Evolutionary conservation across 495 filamentous ascomycete genomes (phyloP).

Genomic region (Penicillium goetzii): DNA sequence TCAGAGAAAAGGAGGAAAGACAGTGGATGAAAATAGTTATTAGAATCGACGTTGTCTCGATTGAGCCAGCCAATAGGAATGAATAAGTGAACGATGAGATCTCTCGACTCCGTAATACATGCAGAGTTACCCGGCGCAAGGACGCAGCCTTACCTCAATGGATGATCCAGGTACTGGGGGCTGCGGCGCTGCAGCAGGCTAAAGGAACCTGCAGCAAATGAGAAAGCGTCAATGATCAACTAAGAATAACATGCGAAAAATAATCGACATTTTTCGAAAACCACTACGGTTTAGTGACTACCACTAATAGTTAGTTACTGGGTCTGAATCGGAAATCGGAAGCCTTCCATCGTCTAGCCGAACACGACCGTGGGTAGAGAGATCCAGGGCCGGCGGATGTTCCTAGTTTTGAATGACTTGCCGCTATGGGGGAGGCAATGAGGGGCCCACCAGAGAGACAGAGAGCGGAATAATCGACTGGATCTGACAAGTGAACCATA

Average conservation of each 20-base stretch:
- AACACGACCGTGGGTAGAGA: neutral
- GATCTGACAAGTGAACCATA: conserved; percentile 5
- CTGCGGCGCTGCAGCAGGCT: conserved; percentile 3
- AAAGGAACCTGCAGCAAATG: neutral
- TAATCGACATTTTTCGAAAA: neutral
- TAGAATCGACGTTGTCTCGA: conserved; percentile 31
- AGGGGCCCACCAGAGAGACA: neutral
- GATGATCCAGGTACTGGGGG: conserved; percentile 14
- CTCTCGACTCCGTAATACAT: conserved; percentile 19
- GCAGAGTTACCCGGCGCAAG: conserved; percentile 24
- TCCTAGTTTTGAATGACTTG: neutral
- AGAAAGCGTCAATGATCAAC: neutral
- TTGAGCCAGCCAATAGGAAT: conserved; percentile 20
- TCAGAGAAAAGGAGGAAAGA: conserved; percentile 13
- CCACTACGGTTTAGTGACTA: neutral
- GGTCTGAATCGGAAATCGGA: neutral
- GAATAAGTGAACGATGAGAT: conserved; percentile 20
- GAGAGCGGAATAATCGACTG: neutral
- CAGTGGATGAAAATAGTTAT: conserved; percentile 23
- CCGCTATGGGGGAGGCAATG: conserved; percentile 8
- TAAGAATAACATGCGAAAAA: neutral
- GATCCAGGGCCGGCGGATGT: neutral
- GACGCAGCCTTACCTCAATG: conserved; percentile 16
- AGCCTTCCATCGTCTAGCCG: neutral
- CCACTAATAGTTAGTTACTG: neutral